Percentiles rank a stretch among this genome's conserved stretches.
Conservation (phyloP, 768 basidiomycete species). For the Daedaleopsis sinensis region DNA sequence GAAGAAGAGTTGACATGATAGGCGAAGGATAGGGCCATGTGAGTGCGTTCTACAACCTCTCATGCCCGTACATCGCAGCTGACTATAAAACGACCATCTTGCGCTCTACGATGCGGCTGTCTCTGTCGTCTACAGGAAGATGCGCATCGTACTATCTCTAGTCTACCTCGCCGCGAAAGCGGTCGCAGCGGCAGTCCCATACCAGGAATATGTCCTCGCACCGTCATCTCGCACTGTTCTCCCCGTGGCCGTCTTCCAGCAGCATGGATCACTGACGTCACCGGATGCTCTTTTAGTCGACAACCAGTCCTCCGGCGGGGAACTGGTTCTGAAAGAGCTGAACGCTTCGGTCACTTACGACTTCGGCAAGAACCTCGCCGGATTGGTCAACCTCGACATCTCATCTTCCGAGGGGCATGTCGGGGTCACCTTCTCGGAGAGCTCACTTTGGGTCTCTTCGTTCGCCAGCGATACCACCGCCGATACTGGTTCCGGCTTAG, state of each 20-base stretch:
- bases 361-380: conserved; percentile 23
- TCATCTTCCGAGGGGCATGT: conserved; percentile 6
- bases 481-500: conserved; percentile 2
- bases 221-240: conserved; percentile 16
- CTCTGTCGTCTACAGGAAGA: neutral
- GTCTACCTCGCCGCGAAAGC: neutral
- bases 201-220: conserved; percentile 17
- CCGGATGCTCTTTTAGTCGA: neutral
- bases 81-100: too few relatives aligned
- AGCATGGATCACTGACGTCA: conserved; percentile 9
- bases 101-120: neutral
- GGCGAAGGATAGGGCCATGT: neutral
- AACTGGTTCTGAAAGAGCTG: conserved; percentile 3
- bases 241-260: conserved; percentile 7
- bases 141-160: neutral
- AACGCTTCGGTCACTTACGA: conserved; percentile 20
- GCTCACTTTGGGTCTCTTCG: conserved; percentile 17
- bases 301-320: neutral
- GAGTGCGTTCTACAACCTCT: neutral
- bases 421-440: conserved; percentile 20
- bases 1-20: neutral
- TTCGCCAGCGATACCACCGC: conserved; percentile 13
- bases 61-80: neutral
- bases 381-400: conserved; percentile 15
- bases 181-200: conserved; percentile 6